Evolutionary conservation across 2,329 filamentous ascomycete genomes (phyloP).

Genomic region (Trichoderma lentiforme): DNA sequence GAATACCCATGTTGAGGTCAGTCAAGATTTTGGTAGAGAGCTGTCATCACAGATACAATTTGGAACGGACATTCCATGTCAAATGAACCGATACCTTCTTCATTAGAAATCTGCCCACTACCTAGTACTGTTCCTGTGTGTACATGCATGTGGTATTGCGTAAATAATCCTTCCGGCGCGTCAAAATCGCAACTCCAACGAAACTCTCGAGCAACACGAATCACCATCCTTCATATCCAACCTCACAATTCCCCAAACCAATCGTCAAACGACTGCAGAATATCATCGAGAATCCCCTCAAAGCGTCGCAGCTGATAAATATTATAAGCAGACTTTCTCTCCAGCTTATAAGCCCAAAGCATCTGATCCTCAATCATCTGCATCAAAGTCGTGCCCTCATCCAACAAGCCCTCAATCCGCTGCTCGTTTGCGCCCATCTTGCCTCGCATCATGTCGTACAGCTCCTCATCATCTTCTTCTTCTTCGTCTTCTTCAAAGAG

Average conservation of each 20-base stretch:
- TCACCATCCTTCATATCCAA: not conserved
- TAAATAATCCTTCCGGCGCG: not conserved
- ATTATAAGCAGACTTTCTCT: not conserved
- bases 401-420: not conserved
- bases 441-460: not conserved
- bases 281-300: not conserved
- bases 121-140: not conserved
- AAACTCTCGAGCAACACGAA: not conserved
- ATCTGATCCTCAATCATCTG: not conserved
- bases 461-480: not conserved
- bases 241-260: not conserved
- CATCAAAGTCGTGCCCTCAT: not conserved
- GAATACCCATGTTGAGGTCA: not conserved
- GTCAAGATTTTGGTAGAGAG: not conserved
- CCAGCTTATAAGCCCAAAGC: not conserved
- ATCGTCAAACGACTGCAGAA: not conserved
- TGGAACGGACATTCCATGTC: not conserved
- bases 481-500: not conserved
- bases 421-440: not conserved
- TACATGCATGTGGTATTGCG: not conserved
- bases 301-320: not conserved
- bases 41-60: not conserved
- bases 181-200: not conserved
- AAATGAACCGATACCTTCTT: not conserved
- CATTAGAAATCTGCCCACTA: not conserved